Conservation (phyloP, 306 rosid genomes). For the Benincasa hispida region DNA sequence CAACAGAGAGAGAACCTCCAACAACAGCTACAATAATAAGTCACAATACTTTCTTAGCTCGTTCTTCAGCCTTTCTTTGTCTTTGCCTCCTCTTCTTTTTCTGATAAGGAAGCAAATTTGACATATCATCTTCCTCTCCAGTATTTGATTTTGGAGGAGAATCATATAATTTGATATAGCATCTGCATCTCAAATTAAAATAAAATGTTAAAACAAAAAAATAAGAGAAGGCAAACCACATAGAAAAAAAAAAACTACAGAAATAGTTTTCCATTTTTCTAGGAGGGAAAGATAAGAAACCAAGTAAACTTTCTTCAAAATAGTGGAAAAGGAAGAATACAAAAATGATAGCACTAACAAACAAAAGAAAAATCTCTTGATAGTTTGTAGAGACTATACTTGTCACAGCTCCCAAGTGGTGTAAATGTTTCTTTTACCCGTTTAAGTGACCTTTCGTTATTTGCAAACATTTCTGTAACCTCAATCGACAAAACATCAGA, state of each 20-base stretch:
- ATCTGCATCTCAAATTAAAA: slow-evolving; percentile 40
- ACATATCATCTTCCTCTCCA: slow-evolving; percentile 70
- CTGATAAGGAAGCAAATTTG: slow-evolving; percentile 85
- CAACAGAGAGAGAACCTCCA: slow-evolving; percentile 1
- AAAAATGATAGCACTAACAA: background rate
- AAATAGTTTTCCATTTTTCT: background rate
- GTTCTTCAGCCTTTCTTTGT: slow-evolving; percentile 90
- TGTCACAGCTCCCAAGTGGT: background rate
- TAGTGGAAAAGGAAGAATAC: background rate
- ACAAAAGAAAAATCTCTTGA: background rate
- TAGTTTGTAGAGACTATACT: background rate
- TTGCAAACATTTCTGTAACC: background rate
- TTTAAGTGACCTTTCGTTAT: background rate
- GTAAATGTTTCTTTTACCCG: background rate
- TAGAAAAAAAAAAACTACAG: background rate
- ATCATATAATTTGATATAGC: slow-evolving; percentile 81
- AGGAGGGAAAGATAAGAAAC: background rate
- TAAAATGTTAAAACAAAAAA: background rate
- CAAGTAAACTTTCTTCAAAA: background rate
- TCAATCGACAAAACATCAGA: background rate
- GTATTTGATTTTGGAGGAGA: slow-evolving; percentile 66
- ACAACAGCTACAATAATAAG: slow-evolving; percentile 11
- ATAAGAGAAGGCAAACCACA: background rate
- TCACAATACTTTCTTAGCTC: slow-evolving; percentile 70
- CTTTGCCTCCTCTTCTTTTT: slow-evolving; percentile 94